Conservation (phyloP, 176 grass and related monocot species). For the Themeda triandra region DNA sequence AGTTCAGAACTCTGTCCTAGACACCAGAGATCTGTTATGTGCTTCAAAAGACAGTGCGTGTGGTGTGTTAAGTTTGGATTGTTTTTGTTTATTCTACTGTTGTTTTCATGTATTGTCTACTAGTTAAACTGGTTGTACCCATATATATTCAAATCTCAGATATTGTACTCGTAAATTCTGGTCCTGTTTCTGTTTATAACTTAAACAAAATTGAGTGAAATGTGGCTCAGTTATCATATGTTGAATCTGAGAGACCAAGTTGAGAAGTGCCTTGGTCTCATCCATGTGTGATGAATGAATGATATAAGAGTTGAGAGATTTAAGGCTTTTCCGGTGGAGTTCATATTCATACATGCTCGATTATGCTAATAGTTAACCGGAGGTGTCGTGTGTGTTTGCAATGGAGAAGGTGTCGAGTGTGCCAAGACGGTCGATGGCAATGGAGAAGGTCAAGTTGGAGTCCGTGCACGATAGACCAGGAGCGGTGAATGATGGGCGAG, state of each 20-base stretch:
- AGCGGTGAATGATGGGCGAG: no score
- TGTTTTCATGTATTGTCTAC: background rate
- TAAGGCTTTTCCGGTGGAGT: no score
- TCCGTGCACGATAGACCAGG: no score
- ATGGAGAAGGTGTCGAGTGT: no score
- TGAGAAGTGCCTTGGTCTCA: no score
- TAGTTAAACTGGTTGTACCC: slow-evolving; percentile 10
- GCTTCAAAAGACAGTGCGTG: background rate
- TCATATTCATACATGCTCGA: no score
- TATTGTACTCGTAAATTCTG: background rate
- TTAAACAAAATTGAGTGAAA: background rate
- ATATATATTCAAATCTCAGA: slow-evolving; percentile 2
- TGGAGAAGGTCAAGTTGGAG: no score
- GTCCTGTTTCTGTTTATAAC: background rate
- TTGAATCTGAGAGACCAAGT: background rate
- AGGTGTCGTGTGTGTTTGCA: no score
- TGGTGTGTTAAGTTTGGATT: background rate
- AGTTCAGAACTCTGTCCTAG: background rate
- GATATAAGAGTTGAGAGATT: no score
- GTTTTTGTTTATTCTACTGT: slow-evolving; percentile 17
- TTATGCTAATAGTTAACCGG: no score
- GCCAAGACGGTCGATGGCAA: no score
- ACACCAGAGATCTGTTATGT: slow-evolving; percentile 8
- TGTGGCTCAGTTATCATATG: background rate
- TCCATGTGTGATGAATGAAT: no score